Conservation (phyloP, 192 early-diverging fungal species). For the Entomortierella chlamydospora region DNA sequence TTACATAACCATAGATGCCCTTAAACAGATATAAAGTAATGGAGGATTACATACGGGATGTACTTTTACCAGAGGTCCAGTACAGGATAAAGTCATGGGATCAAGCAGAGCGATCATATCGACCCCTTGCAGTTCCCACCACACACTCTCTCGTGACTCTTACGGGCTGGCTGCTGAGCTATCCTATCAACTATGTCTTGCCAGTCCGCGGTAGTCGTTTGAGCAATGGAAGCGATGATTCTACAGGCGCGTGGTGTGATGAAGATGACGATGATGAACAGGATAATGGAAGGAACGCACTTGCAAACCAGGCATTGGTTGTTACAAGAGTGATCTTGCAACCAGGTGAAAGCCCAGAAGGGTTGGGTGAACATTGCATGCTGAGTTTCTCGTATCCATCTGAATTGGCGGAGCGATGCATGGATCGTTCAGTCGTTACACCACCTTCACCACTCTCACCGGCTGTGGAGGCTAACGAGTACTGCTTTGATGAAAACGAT, state of each 20-base stretch:
- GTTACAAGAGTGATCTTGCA: constrained; percentile 37
- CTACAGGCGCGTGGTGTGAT: neutral
- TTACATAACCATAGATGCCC: constrained; percentile 27
- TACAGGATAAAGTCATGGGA: constrained; percentile 41
- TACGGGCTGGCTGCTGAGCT: constrained; percentile 49
- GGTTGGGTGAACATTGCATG: constrained; percentile 22
- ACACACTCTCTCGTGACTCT: constrained; percentile 37
- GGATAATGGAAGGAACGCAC: constrained; percentile 34
- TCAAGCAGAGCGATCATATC: constrained; percentile 25
- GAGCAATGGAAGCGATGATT: constrained; percentile 10
- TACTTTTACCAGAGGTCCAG: constrained; percentile 23
- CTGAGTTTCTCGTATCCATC: constrained; percentile 42
- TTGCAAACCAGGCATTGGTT: constrained; percentile 38
- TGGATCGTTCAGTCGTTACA: neutral
- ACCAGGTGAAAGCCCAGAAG: constrained; percentile 16
- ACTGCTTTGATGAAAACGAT: neutral
- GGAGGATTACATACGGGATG: constrained; percentile 25
- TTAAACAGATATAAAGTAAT: constrained; percentile 27
- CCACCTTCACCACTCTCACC: constrained; percentile 37
- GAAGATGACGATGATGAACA: constrained; percentile 37
- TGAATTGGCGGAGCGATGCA: constrained; percentile 24
- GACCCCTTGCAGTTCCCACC: constrained; percentile 20
- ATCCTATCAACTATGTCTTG: constrained; percentile 45
- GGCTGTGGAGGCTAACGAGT: constrained; percentile 7
- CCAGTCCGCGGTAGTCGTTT: constrained; percentile 22